phyloP scores from a whole-genome alignment of 2,329 filamentous ascomycete genomes.

The Claviceps sp. region DNA sequence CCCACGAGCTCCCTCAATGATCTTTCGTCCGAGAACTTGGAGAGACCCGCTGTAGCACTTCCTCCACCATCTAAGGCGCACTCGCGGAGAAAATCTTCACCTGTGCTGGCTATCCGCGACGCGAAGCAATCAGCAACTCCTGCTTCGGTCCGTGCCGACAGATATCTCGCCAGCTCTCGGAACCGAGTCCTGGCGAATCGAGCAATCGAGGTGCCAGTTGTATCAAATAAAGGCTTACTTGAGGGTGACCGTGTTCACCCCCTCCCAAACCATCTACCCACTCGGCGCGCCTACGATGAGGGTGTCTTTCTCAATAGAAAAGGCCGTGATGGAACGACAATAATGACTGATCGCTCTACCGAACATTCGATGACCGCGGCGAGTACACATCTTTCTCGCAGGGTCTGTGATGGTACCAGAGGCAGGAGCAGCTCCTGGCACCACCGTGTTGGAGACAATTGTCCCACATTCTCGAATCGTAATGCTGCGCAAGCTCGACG shows the following conservation, averaged over 20 bases:
- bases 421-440: constrained; percentile 29
- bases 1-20: constrained; percentile 7
- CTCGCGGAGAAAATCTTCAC: constrained; percentile 34
- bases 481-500: constrained; percentile 32
- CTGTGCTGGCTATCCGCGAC: constrained; percentile 27
- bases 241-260: not conserved
- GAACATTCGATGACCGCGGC: constrained; percentile 5
- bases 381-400: constrained; percentile 2
- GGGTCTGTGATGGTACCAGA: constrained; percentile 7
- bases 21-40: constrained; percentile 1
- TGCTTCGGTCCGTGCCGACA: not conserved
- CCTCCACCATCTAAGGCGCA: constrained; percentile 12
- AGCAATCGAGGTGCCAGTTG: not conserved
- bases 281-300: not conserved
- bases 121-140: not conserved
- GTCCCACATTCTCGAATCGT: constrained; percentile 44
- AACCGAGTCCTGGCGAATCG: not conserved
- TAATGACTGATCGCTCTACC: constrained; percentile 25
- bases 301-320: constrained; percentile 2
- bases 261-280: not conserved
- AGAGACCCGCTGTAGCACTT: constrained; percentile 2
- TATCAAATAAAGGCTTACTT: not conserved
- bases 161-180: not conserved
- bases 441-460: constrained; percentile 42
- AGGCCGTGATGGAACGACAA: constrained; percentile 20